Evolutionary conservation across 495 filamentous ascomycete species (phyloP).

Genomic region (Acidomyces sp.): DNA sequence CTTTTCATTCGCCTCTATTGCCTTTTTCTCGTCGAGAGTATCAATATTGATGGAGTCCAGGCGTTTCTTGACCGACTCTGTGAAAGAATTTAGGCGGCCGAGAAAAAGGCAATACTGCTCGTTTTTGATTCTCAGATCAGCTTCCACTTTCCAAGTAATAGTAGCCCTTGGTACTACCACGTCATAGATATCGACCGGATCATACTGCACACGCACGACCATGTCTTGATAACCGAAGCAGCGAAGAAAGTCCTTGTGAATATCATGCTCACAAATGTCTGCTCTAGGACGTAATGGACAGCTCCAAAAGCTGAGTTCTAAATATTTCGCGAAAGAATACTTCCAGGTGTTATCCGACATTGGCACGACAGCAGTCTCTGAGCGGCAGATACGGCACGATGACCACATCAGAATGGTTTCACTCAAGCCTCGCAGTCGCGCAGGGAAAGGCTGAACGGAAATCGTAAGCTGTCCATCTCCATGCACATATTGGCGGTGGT

Average conservation of each 20-base stretch:
- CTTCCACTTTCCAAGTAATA: slow-evolving; percentile 94
- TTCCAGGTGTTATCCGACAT: slow-evolving; percentile 98
- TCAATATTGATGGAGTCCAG: slow-evolving; percentile 81
- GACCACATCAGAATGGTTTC: slow-evolving; percentile 96
- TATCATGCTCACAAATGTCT: slow-evolving; percentile 81
- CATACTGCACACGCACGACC: slow-evolving; percentile 80
- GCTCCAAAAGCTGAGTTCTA: slow-evolving; percentile 95
- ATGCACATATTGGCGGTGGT: slow-evolving; percentile 95
- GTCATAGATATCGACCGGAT: slow-evolving; percentile 83
- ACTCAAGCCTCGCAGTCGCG: slow-evolving; percentile 54
- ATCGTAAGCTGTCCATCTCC: slow-evolving; percentile 87
- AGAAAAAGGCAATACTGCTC: slow-evolving; percentile 71
- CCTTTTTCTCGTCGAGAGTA: slow-evolving; percentile 74
- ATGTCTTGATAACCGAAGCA: slow-evolving; percentile 84
- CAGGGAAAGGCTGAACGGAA: slow-evolving; percentile 63
- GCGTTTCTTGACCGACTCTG: slow-evolving; percentile 66
- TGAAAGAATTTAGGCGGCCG: slow-evolving; percentile 71
- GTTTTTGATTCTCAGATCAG: slow-evolving; percentile 82
- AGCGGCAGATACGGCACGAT: slow-evolving; percentile 77
- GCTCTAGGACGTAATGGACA: slow-evolving; percentile 64
- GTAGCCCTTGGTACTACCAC: slow-evolving; percentile 81
- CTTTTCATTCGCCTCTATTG: slow-evolving; percentile 65
- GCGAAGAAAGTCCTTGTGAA: slow-evolving; percentile 79
- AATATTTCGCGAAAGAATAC: slow-evolving; percentile 95
- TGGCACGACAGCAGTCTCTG: slow-evolving; percentile 75